Evolutionary conservation across 805 yeast genomes (phyloP).

Genomic region (Schwanniomyces yamadae): DNA sequence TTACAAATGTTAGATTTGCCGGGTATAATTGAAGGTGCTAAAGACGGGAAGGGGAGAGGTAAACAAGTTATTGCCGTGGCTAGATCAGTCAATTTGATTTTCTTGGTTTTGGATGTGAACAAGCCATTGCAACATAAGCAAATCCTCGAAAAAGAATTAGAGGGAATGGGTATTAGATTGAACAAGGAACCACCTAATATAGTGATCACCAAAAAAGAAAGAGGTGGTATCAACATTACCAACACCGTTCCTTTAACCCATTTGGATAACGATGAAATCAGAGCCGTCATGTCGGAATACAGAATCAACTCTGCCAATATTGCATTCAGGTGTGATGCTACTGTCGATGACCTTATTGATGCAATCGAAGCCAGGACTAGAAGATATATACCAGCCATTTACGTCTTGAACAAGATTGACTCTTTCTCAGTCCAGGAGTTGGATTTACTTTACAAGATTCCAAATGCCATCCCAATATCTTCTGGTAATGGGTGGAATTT

Average conservation of each 20-base stretch:
- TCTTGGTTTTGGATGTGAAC: conserved; percentile 92
- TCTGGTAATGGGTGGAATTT: conserved; percentile 96
- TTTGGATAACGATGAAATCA: conserved; percentile 87
- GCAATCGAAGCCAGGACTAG: conserved; percentile 87
- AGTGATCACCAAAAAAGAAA: conserved; percentile 85
- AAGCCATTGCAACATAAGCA: conserved; percentile 93
- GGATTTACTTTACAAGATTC: conserved; percentile 85
- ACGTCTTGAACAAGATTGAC: conserved; percentile 94
- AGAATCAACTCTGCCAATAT: conserved; percentile 94
- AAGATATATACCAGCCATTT: conserved; percentile 92
- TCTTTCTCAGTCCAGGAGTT: conserved; percentile 92
- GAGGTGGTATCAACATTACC: conserved; percentile 93
- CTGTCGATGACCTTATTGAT: conserved; percentile 95
- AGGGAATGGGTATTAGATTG: conserved; percentile 95
- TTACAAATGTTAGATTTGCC: conserved; percentile 94
- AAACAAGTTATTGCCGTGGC: conserved; percentile 98
- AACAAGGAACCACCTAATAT: conserved; percentile 93
- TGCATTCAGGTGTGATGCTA: conserved; percentile 95
- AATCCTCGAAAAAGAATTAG: conserved; percentile 91
- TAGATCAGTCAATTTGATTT: conserved; percentile 91
- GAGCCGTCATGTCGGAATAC: conserved; percentile 95
- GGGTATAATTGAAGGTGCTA: conserved; percentile 89
- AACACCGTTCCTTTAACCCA: conserved; percentile 91
- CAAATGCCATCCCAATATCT: conserved; percentile 95
- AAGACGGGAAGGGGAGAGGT: conserved; percentile 91